Evolutionary conservation across 805 yeast genomes (phyloP), one percentile per base, ranked within the genome.

Genomic region (Suhomyces sp.): DNA sequence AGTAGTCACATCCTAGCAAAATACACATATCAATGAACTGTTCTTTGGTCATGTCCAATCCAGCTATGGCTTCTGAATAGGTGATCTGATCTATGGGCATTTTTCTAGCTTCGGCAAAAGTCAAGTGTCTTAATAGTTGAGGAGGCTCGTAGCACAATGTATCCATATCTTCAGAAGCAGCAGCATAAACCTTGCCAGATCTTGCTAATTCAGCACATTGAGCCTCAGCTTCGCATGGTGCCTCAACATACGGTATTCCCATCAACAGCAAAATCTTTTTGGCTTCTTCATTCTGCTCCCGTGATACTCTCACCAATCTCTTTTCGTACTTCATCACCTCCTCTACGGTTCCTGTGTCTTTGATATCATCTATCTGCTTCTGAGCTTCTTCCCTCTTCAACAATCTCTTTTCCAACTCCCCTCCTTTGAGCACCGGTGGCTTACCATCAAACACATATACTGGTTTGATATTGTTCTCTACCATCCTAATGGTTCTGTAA

Each of bases 91-190:
- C 90, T 48, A 94, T 87, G 12, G 97, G 97, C 68, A 89, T 82
- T 68, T 94, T 94, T 62, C 96, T 81, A 27, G 96, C 93, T 66
- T 94, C 99, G 1, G 97, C 85, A 59, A 92, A 94, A 0, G 98
- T 94, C 68, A 94, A 78, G 67, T 94, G 96, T 59, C 99, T 81
- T 55, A 94, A 76, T 50, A 94, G 72, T 54, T 73, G 84, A 5
- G 96, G 94, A 1, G 98, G 89, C 52, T 84, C 86, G 66, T 93
- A 94, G 64, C 98, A 94, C 52, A 94, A 69, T 1, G 99, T 94
- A 71, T 94, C 99, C 99, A 94, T 94, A 82, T 94, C 99, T 68
- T 94, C 99, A 5, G 96, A 88, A 1, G 97, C 99, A 2, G 98
- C 97, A 7, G 96, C 99, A 66, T 86, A 94, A 0, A 93, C 98